Percentiles rank a stretch among this genome's conserved stretches.
Evolutionary conservation across 176 grass and related monocot genomes (phyloP).

Genomic region (Avena atlantica): DNA sequence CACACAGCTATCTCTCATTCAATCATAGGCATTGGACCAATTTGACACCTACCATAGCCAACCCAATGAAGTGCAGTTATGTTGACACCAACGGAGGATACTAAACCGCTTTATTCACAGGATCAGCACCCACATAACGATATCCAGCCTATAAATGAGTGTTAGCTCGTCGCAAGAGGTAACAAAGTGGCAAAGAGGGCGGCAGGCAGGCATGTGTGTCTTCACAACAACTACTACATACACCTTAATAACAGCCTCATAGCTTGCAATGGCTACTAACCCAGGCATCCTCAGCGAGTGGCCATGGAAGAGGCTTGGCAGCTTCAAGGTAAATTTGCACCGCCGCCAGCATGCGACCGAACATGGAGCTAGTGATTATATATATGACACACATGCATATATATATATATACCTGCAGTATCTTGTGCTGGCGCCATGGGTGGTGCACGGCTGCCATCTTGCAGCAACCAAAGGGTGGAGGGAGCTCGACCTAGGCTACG

Average conservation of each 20-base stretch:
- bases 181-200: neutral
- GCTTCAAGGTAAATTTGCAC: conserved; percentile 72
- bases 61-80: conserved; percentile 22
- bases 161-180: neutral
- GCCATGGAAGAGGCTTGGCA: conserved; percentile 93
- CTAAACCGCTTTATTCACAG: neutral
- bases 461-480: conserved; percentile 49
- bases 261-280: conserved; percentile 71
- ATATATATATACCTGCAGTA: conserved; percentile 42
- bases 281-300: conserved; percentile 86
- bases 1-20: neutral
- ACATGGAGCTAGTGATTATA: neutral
- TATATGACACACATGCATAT: neutral
- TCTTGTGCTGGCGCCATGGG: conserved; percentile 73
- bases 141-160: neutral
- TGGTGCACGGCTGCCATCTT: conserved; percentile 44
- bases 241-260: neutral
- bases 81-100: neutral
- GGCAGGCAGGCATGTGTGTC: neutral
- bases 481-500: conserved; percentile 41
- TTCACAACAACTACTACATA: too few species aligned
- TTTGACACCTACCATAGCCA: neutral
- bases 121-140: neutral
- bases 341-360: neutral
- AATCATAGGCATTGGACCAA: neutral